phyloP scores from a whole-genome alignment of 768 basidiomycete species.

The Pleurotus djamor region DNA sequence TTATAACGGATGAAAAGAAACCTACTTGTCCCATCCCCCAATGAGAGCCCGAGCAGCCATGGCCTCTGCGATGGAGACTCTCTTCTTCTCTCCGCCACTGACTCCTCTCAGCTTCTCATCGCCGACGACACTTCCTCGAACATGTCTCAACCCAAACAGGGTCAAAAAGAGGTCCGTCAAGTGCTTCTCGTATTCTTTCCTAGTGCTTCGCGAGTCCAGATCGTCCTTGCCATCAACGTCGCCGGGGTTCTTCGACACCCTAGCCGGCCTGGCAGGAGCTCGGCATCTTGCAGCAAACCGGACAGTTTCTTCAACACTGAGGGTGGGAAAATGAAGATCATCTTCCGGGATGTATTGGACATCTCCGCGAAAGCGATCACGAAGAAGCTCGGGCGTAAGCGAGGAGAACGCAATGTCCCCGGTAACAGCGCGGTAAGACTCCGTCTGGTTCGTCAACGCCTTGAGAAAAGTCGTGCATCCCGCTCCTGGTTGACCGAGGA shows the following conservation, averaged over 20 bases:
- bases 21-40: conserved; percentile 77
- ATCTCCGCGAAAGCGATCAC: conserved; percentile 70
- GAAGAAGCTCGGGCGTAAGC: conserved; percentile 61
- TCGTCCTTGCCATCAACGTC: background rate
- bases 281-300: conserved; percentile 4
- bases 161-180: conserved; percentile 58
- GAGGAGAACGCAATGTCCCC: conserved; percentile 80
- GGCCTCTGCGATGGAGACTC: conserved; percentile 76
- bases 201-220: conserved; percentile 21
- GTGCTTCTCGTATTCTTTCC: conserved; percentile 40
- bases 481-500: conserved; percentile 81
- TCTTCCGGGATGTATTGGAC: conserved; percentile 83
- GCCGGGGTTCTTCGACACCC: background rate
- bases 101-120: conserved; percentile 56
- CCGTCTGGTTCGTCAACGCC: conserved; percentile 71
- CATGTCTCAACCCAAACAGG: conserved; percentile 77
- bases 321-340: conserved; percentile 82
- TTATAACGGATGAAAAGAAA: background rate
- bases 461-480: conserved; percentile 87
- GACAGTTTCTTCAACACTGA: conserved; percentile 70
- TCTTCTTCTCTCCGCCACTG: conserved; percentile 76
- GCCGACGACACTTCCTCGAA: conserved; percentile 71
- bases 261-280: background rate
- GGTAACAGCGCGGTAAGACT: conserved; percentile 61
- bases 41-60: conserved; percentile 61